These are phyloP conservation scores for Rhodotorula sp. DNA, from an alignment of 1,284 basidiomycete species.

Conservation along the genomic window DNA sequence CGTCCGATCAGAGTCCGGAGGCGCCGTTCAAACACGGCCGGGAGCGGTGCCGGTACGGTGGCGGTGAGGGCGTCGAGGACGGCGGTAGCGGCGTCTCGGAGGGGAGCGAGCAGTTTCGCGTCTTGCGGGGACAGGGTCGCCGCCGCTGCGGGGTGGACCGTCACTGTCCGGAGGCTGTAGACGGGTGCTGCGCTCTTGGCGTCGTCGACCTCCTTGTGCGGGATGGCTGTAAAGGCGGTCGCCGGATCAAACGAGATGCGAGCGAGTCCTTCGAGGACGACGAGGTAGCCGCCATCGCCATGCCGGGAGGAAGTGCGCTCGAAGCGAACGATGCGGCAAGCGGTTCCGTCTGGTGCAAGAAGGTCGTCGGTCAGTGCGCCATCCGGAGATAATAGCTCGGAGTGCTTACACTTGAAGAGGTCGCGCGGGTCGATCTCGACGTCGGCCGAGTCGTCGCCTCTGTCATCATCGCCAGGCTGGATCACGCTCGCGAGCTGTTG, in stretches of 20 bases:
- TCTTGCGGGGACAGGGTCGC: slow-evolving; percentile 9
- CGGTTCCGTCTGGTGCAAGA: too few species aligned
- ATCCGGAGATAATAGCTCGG: too few species aligned
- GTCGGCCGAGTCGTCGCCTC: not conserved
- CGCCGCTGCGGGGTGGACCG: slow-evolving; percentile 1
- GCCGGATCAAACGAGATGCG: slow-evolving; percentile 27
- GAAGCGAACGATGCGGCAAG: slow-evolving; percentile 41
- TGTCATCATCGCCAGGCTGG: not conserved
- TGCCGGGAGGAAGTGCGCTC: slow-evolving; percentile 26
- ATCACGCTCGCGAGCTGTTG: not conserved
- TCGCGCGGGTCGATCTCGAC: slow-evolving; percentile 13
- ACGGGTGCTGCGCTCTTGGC: not conserved
- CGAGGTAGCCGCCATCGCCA: slow-evolving; percentile 32
- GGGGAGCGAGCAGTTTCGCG: slow-evolving; percentile 5
- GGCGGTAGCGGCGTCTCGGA: slow-evolving; percentile 12
- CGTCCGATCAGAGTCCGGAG: slow-evolving; percentile 18
- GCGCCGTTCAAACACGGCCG: slow-evolving; percentile 15
- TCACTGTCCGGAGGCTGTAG: slow-evolving; percentile 14
- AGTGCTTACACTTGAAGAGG: slow-evolving; percentile 29
- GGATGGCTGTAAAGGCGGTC: not conserved
- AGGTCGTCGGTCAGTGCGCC: too few species aligned
- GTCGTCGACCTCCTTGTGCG: not conserved
- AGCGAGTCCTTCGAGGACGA: slow-evolving; percentile 39
- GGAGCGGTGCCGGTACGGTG: slow-evolving; percentile 11
- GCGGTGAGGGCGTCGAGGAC: slow-evolving; percentile 20